A percentile compares a stretch with the other conserved stretches of the same genome.
These are phyloP conservation scores for Monosporascus sp. DNA, from an alignment of 2,329 filamentous ascomycete species.

Conservation along the genomic window DNA sequence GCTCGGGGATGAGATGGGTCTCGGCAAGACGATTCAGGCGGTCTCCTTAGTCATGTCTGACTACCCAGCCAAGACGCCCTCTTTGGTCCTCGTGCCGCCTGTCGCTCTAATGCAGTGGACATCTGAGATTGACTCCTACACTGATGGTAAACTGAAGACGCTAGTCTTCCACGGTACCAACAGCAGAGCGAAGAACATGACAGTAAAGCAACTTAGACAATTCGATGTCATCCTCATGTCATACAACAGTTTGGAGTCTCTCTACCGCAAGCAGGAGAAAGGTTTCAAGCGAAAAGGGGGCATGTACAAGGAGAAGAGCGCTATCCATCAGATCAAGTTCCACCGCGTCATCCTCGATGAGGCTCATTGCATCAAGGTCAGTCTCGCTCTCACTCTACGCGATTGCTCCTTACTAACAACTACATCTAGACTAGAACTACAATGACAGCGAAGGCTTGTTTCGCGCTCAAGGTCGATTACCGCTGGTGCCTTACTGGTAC, in stretches of 20 bases:
- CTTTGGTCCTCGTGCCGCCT: slow-evolving; percentile 84
- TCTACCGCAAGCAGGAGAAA: slow-evolving; percentile 88
- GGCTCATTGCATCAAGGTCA: slow-evolving; percentile 84
- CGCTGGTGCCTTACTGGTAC: slow-evolving; percentile 97
- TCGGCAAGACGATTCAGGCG: slow-evolving; percentile 97
- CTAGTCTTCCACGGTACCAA: slow-evolving; percentile 89
- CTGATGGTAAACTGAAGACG: slow-evolving; percentile 83
- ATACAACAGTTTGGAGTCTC: slow-evolving; percentile 86
- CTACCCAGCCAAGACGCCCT: slow-evolving; percentile 76
- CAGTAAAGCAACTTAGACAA: slow-evolving; percentile 67
- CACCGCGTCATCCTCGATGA: slow-evolving; percentile 93
- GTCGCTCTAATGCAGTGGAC: slow-evolving; percentile 97
- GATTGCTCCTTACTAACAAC: slow-evolving; percentile 17
- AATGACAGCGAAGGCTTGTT: slow-evolving; percentile 91
- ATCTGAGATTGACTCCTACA: slow-evolving; percentile 74
- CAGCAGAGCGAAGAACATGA: slow-evolving; percentile 72
- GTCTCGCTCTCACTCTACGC: slow-evolving; percentile 1
- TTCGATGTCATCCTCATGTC: slow-evolving; percentile 97
- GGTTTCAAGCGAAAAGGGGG: slow-evolving; percentile 79
- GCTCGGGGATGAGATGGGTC: slow-evolving; percentile 96
- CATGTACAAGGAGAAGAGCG: slow-evolving; percentile 71
- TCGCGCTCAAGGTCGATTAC: slow-evolving; percentile 79
- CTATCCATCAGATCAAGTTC: slow-evolving; percentile 81
- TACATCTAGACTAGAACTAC: slow-evolving; percentile 64
- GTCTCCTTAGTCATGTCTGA: slow-evolving; percentile 98